phyloP scores from a whole-genome alignment of 257 asterid genomes.

The Solanum acaule region DNA sequence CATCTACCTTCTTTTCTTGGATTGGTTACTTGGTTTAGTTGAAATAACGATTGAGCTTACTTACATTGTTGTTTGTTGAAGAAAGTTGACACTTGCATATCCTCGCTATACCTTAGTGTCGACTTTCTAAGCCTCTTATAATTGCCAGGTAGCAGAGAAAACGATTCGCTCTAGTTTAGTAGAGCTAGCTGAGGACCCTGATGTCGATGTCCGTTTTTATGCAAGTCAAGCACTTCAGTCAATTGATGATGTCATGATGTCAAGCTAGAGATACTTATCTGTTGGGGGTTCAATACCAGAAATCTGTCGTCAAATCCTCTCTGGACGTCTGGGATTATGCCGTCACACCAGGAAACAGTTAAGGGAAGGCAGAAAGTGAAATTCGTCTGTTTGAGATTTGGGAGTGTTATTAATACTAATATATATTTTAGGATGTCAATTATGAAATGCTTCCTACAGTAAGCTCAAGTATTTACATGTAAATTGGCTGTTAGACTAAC shows the following conservation, averaged over 20 bases:
- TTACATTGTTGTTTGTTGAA: not conserved
- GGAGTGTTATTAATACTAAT: not conserved
- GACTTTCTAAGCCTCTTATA: not conserved
- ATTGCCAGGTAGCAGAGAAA: conserved; percentile 38
- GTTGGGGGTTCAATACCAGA: not conserved
- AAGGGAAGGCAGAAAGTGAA: not conserved
- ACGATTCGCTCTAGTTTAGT: conserved; percentile 43
- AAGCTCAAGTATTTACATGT: not conserved
- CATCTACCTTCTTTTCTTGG: not conserved
- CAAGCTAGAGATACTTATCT: conserved; percentile 14
- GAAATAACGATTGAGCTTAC: not conserved
- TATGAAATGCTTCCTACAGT: not conserved
- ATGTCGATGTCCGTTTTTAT: conserved; percentile 54
- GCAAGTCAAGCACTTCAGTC: conserved; percentile 52
- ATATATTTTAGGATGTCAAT: not conserved
- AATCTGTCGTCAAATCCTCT: not conserved
- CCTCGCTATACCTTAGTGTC: not conserved
- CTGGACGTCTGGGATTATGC: not conserved
- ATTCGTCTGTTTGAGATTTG: not conserved
- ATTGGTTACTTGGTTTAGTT: not conserved
- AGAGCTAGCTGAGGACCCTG: conserved; percentile 57
- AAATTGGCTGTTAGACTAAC: not conserved
- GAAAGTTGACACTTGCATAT: not conserved
- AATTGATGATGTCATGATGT: conserved; percentile 45
- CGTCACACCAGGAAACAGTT: not conserved